Base-by-base conservation (phyloP, 2,329 filamentous ascomycete genomes). In the Helicocarpus griseus region DNA sequence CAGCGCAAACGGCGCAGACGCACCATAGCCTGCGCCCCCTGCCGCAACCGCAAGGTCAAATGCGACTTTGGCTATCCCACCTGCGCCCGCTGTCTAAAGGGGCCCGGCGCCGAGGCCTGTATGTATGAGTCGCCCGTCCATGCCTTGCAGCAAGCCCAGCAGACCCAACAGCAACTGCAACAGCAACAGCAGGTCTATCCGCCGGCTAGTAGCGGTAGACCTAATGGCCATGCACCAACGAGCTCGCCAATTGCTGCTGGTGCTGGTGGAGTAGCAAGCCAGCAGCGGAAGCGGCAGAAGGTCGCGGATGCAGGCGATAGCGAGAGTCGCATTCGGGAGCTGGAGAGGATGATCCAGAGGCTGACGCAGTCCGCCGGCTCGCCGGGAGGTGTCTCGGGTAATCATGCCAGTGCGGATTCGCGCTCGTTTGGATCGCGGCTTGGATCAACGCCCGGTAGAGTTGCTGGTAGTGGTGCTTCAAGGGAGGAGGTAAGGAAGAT, bases 11-110 rank as follows among this genome's bases (percentile, higher is more conserved):
- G 69, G 28, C 65, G 66, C 52, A 59, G 69, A 21, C 63, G 69
- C 22, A 69, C 70, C 8, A 64, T 71, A 56, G 68, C 70, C 14
- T 73, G 70, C 54, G 64, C 65, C 17, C 68, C 68, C 33, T 73
- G 70, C 54, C 67, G 70, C 50, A 66, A 62, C 50, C 60, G 69
- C 43, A 73, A 73, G 55, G 58, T 72, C 31, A 69, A 67, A 53
- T 73, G 70, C 52, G 70, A 72, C 54, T 66, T 69, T 33, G 65
- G 66, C 31, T 71, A 52, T 47, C 36, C 38, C 17, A 28, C 39
- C 11, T 51, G 41, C 21, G 38, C 21, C 9, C 48, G 41, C 11
- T 48, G 49, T 24, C 17, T 41, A n/a, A 51, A 48, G 28, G 52
- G 52, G 5, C 48, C 54, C 3, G 50, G 53, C 22, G 50, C 53